These are phyloP conservation scores for Clonostachys sp. DNA, from an alignment of 2,329 filamentous ascomycete genomes.

Conservation along the genomic window DNA sequence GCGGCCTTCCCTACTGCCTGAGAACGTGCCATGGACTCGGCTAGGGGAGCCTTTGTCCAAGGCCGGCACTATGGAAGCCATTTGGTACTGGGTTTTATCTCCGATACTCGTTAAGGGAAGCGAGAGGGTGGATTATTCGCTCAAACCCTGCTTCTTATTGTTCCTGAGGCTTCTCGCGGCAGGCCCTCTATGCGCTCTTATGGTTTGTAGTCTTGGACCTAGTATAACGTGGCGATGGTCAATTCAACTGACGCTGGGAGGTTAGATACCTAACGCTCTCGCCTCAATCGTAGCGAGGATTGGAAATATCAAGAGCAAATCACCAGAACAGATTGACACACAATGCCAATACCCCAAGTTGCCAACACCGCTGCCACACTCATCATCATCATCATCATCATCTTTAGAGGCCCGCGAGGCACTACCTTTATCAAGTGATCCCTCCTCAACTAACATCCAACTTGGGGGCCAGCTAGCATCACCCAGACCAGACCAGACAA, in stretches of 20 bases:
- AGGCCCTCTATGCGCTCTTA: neutral
- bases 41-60: slow-evolving; percentile 1
- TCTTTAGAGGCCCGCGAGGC: neutral
- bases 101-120: neutral
- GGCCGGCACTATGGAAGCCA: neutral
- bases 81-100: slow-evolving; percentile 4
- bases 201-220: neutral
- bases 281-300: too few species aligned
- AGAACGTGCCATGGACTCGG: slow-evolving; percentile 4
- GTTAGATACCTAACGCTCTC: too few species aligned
- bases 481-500: neutral
- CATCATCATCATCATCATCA: neutral
- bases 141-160: neutral
- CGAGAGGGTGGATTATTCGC: neutral
- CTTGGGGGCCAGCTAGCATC: neutral
- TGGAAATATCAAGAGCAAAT: too few species aligned
- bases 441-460: too few species aligned
- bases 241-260: too few species aligned
- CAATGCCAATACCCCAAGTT: too few species aligned
- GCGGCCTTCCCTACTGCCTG: neutral
- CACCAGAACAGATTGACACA: too few species aligned
- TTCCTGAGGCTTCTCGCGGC: neutral
- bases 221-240: neutral
- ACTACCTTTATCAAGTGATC: too few species aligned
- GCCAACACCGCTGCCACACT: too few species aligned